phyloP scores from a whole-genome alignment of 306 rosid genomes.

The Echinosophora koreensis region DNA sequence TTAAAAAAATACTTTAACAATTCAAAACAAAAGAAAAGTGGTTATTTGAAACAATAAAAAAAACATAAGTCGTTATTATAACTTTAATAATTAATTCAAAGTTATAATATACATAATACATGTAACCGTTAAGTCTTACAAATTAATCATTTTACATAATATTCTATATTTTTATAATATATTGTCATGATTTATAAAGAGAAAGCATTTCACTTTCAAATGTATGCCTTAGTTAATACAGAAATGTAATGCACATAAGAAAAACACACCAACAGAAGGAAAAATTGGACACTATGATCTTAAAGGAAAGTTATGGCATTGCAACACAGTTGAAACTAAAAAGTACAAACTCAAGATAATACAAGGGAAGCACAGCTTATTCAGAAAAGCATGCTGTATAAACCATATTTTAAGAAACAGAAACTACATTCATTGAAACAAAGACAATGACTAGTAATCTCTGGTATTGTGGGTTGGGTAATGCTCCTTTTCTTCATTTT shows the following conservation, averaged over 20 bases:
- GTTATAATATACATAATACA: no score
- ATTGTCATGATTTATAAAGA: no score
- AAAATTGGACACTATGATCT: not conserved
- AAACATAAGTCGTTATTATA: no score
- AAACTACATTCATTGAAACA: not conserved
- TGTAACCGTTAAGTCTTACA: no score
- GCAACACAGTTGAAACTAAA: not conserved
- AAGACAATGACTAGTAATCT: not conserved
- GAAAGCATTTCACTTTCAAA: no score
- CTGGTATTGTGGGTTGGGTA: not conserved
- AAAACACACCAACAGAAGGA: not conserved
- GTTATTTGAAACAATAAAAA: no score
- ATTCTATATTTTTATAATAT: no score
- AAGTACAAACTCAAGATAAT: not conserved
- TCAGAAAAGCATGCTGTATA: not conserved
- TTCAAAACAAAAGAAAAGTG: no score
- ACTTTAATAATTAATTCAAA: no score
- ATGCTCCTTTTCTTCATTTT: conserved; percentile 3
- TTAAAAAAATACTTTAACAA: no score
- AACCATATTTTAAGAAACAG: not conserved
- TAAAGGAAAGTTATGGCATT: not conserved
- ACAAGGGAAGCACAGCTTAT: conserved; percentile 11
- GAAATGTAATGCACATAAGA: not conserved
- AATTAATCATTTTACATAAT: no score
- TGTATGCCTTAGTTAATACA: no score